Conservation (phyloP, 345 rosid species). For the Euclidium syriacum region DNA sequence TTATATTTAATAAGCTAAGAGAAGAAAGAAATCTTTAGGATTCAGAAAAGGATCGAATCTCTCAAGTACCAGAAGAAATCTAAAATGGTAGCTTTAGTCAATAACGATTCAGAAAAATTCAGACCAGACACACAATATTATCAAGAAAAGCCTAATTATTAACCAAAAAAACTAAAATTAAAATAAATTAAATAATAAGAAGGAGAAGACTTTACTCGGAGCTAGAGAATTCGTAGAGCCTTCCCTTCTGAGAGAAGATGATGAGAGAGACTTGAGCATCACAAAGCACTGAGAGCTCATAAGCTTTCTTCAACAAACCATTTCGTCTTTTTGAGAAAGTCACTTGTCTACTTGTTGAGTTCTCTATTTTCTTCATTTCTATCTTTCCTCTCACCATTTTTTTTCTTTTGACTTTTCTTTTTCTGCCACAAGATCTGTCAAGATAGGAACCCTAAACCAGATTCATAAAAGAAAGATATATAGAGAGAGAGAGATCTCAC, state of each 20-base stretch:
- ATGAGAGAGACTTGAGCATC: slow-evolving; percentile 33
- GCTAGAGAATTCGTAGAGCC: slow-evolving; percentile 29
- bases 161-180: not conserved
- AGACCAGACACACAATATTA: slow-evolving; percentile 15
- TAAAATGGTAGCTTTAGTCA: slow-evolving; percentile 5
- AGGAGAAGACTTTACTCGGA: slow-evolving; percentile 17
- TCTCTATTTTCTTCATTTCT: slow-evolving; percentile 36
- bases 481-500: slow-evolving; percentile 12
- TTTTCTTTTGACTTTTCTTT: slow-evolving; percentile 5
- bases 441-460: slow-evolving; percentile 13
- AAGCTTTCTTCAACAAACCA: slow-evolving; percentile 36
- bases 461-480: not conserved
- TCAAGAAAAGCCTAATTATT: not conserved
- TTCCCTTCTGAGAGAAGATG: slow-evolving; percentile 31
- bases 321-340: slow-evolving; percentile 34
- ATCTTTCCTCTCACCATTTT: slow-evolving; percentile 35
- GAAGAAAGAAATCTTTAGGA: slow-evolving; percentile 1
- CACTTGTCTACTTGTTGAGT: slow-evolving; percentile 30
- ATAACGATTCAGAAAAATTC: slow-evolving; percentile 7
- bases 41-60: slow-evolving; percentile 20
- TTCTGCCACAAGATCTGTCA: slow-evolving; percentile 21
- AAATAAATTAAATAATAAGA: not conserved
- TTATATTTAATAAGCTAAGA: not conserved
- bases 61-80: slow-evolving; percentile 13
- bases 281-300: slow-evolving; percentile 32